Conservation (phyloP, 768 basidiomycete species). For the Hericium erinaceus region DNA sequence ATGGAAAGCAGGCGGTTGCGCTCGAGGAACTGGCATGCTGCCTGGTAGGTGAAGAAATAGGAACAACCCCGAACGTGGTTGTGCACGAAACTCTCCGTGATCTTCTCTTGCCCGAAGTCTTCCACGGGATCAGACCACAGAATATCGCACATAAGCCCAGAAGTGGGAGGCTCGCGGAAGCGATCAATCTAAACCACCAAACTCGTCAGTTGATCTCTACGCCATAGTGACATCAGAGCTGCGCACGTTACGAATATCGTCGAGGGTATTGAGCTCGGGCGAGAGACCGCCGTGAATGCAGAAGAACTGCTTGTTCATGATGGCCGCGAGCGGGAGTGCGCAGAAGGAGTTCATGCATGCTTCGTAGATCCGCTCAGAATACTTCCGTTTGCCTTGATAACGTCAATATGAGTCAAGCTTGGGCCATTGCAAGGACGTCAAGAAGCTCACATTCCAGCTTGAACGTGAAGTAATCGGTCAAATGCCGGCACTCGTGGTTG, state of each 20-base stretch:
- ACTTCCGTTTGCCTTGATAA: slow-evolving; percentile 89
- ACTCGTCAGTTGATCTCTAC: too few relatives aligned
- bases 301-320: slow-evolving; percentile 99
- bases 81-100: slow-evolving; percentile 81
- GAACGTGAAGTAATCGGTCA: slow-evolving; percentile 99
- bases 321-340: slow-evolving; percentile 84
- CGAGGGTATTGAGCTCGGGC: slow-evolving; percentile 90
- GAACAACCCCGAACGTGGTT: slow-evolving; percentile 97
- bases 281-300: slow-evolving; percentile 97
- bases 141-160: slow-evolving; percentile 97
- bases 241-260: slow-evolving; percentile 83
- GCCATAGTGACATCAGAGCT: neutral
- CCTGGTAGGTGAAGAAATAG: slow-evolving; percentile 93
- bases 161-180: slow-evolving; percentile 96
- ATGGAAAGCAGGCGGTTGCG: slow-evolving; percentile 94
- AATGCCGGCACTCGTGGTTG: slow-evolving; percentile 97
- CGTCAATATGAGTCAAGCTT: neutral
- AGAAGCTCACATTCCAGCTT: slow-evolving; percentile 83
- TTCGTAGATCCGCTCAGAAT: slow-evolving; percentile 93
- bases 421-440: neutral
- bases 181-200: slow-evolving; percentile 67
- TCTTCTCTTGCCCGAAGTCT: slow-evolving; percentile 94
- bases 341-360: slow-evolving; percentile 99
- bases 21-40: slow-evolving; percentile 95
- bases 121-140: slow-evolving; percentile 98